Evolutionary conservation across 2,329 filamentous ascomycete species (phyloP).

Genomic region (Sclerotinia spermophila): DNA sequence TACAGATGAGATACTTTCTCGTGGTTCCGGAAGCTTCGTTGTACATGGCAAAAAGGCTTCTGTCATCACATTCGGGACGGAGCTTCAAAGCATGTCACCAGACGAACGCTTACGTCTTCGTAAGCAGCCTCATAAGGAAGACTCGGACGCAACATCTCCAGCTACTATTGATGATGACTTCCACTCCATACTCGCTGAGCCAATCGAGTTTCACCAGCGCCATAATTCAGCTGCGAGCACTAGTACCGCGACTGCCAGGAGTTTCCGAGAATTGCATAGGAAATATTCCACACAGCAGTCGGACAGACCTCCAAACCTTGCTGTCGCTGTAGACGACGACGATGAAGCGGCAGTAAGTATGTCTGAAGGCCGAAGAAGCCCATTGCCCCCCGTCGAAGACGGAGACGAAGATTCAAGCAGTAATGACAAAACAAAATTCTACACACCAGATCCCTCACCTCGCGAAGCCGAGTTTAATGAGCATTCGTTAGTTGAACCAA

Average conservation of each 20-base stretch:
- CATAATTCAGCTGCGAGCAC: constrained; percentile 61
- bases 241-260: constrained; percentile 64
- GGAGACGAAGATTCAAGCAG: constrained; percentile 23
- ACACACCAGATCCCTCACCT: constrained; percentile 26
- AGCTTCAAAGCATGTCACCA: constrained; percentile 73
- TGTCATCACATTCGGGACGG: constrained; percentile 92
- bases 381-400: constrained; percentile 49
- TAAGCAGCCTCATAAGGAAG: constrained; percentile 48
- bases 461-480: background rate
- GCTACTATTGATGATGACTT: constrained; percentile 45
- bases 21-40: constrained; percentile 85
- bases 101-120: constrained; percentile 69
- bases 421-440: constrained; percentile 16
- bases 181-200: constrained; percentile 47
- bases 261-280: constrained; percentile 61
- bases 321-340: constrained; percentile 43
- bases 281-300: constrained; percentile 52
- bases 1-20: constrained; percentile 66
- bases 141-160: constrained; percentile 30
- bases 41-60: constrained; percentile 98
- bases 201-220: constrained; percentile 44
- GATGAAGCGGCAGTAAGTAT: constrained; percentile 58
- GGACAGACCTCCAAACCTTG: constrained; percentile 34
- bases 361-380: constrained; percentile 55
- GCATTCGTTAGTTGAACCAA: constrained; percentile 1